Conservation (phyloP, 352 stramenopile species). For the Proteromonas lacertae region DNA sequence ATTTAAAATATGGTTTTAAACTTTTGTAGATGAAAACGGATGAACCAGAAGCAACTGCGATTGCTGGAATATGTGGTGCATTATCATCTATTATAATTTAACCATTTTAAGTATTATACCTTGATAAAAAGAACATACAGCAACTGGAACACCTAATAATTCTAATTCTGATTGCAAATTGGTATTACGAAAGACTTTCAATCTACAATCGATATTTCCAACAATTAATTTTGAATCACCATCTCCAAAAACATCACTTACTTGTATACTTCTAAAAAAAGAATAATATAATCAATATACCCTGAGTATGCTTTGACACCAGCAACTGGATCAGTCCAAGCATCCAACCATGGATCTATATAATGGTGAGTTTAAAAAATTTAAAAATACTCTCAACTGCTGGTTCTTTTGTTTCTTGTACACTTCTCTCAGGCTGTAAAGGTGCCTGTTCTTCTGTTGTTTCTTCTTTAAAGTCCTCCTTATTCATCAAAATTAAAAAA, state of each 20-base stretch:
- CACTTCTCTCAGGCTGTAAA: too few relatives aligned
- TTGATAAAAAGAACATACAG: slow-evolving; percentile 28
- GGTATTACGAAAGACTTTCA: slow-evolving; percentile 53
- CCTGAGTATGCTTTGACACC: slow-evolving; percentile 19
- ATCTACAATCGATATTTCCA: slow-evolving; percentile 25
- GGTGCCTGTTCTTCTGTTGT: too few relatives aligned
- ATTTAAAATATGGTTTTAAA: slow-evolving; percentile 23
- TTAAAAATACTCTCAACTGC: too few relatives aligned
- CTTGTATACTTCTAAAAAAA: slow-evolving; percentile 18
- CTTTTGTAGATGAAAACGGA: slow-evolving; percentile 58
- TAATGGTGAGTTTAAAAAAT: too few relatives aligned
- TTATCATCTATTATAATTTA: background rate
- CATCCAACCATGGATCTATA: slow-evolving; percentile 35
- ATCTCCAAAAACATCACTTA: slow-evolving; percentile 24
- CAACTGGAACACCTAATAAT: slow-evolving; percentile 26
- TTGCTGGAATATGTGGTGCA: slow-evolving; percentile 25
- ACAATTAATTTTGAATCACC: slow-evolving; percentile 33
- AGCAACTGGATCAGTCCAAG: slow-evolving; percentile 47
- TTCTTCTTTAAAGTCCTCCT: too few relatives aligned
- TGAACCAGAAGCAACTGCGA: slow-evolving; percentile 35
- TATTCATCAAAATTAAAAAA: too few relatives aligned
- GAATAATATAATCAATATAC: slow-evolving; percentile 3
- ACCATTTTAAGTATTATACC: slow-evolving; percentile 12
- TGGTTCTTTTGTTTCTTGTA: too few relatives aligned
- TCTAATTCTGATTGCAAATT: slow-evolving; percentile 30